A percentile compares a stretch with the other conserved stretches of the same genome.
phyloP scores from a whole-genome alignment of 345 rosid species.

The Viola odorata region DNA sequence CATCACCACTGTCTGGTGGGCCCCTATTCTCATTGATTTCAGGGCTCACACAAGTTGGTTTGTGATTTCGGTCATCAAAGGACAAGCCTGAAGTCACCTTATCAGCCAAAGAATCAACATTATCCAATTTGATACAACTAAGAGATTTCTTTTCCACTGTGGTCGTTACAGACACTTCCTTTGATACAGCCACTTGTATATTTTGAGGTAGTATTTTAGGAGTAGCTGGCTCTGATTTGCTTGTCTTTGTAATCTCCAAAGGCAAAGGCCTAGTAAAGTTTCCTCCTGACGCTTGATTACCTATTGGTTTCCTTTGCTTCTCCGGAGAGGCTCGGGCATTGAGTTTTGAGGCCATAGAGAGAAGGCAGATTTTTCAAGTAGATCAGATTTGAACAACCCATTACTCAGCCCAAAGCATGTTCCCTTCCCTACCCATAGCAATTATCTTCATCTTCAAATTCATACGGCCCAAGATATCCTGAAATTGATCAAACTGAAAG shows the following conservation, averaged over 20 bases:
- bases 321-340: slow-evolving; percentile 36
- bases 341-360: slow-evolving; percentile 54
- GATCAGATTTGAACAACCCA: slow-evolving; percentile 21
- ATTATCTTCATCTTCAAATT: slow-evolving; percentile 23
- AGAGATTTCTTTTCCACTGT: slow-evolving; percentile 20
- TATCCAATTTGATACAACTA: slow-evolving; percentile 17
- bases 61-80: slow-evolving; percentile 36
- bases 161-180: slow-evolving; percentile 17
- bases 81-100: slow-evolving; percentile 46
- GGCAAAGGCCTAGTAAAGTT: slow-evolving; percentile 25
- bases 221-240: slow-evolving; percentile 31
- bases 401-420: slow-evolving; percentile 26
- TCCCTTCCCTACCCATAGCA: slow-evolving; percentile 15
- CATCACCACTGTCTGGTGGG: slow-evolving; percentile 18
- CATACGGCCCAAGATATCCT: slow-evolving; percentile 15
- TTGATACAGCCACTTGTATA: slow-evolving; percentile 20
- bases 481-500: slow-evolving; percentile 19
- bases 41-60: slow-evolving; percentile 16
- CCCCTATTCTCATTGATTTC: slow-evolving; percentile 16
- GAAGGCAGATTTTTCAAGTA: slow-evolving; percentile 14
- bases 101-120: slow-evolving; percentile 38
- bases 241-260: slow-evolving; percentile 27
- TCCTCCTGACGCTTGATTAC: slow-evolving; percentile 33
- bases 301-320: slow-evolving; percentile 28
- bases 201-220: slow-evolving; percentile 18